phyloP scores from a whole-genome alignment of 2,329 filamentous ascomycete genomes.

The Fusarium tanahbumbuense region DNA sequence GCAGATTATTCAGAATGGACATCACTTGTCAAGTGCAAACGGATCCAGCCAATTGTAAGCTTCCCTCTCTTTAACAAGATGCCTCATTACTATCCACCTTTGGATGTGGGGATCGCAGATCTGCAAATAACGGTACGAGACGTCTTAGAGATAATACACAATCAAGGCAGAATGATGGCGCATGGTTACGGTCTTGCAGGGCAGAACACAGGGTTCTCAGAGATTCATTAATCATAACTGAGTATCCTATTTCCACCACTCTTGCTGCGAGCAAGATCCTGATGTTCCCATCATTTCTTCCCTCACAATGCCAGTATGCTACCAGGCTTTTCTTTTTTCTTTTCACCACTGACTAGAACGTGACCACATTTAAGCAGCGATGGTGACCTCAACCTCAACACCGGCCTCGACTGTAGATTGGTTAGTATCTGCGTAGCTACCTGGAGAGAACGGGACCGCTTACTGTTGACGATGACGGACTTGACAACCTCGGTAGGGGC shows the following conservation, averaged over 20 bases:
- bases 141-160: background rate
- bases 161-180: background rate
- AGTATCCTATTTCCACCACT: constrained; percentile 39
- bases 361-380: constrained; percentile 68
- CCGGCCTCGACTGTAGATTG: constrained; percentile 74
- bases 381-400: constrained; percentile 94
- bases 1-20: background rate
- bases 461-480: constrained; percentile 91
- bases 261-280: constrained; percentile 27
- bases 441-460: background rate
- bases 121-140: background rate
- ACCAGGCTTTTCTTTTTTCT: background rate
- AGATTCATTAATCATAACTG: constrained; percentile 40
- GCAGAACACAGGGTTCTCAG: constrained; percentile 39
- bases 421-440: constrained; percentile 17
- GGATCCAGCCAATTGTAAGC: background rate
- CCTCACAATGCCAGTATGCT: constrained; percentile 37
- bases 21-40: background rate
- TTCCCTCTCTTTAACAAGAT: background rate
- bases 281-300: constrained; percentile 40
- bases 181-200: constrained; percentile 5
- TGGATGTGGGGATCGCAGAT: background rate
- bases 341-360: constrained; percentile 12
- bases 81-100: background rate
- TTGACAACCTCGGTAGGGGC: constrained; percentile 98